A percentile compares a stretch with the other conserved stretches of the same genome.
These are phyloP conservation scores for Scenedesmus sp. DNA, from an alignment of 163 green algal species.

Conservation along the genomic window DNA sequence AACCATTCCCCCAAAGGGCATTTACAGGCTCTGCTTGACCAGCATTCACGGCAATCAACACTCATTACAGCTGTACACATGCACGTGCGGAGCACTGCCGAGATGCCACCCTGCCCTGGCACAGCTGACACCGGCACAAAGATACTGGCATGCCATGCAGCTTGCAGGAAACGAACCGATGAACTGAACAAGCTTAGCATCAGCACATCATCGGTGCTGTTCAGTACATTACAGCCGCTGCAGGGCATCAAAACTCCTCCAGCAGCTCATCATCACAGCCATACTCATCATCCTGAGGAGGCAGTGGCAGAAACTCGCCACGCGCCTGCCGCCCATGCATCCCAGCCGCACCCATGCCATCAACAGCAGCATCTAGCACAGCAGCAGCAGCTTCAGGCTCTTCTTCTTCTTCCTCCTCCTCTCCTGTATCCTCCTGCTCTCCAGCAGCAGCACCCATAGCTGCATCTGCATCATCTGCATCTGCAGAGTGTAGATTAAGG, in stretches of 20 bases:
- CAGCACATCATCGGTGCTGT: not conserved
- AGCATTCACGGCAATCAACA: too few species aligned
- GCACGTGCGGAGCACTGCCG: too few species aligned
- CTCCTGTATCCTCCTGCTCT: too few species aligned
- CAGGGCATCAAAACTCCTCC: not conserved
- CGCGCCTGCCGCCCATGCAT: not conserved
- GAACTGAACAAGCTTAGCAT: too few species aligned
- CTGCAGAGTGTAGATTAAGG: too few species aligned
- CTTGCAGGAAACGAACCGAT: too few species aligned
- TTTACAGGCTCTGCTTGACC: too few species aligned
- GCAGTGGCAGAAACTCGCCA: not conserved
- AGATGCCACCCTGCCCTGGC: too few species aligned
- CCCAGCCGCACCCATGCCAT: not conserved
- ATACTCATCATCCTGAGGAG: not conserved
- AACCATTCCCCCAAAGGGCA: too few species aligned
- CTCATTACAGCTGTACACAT: too few species aligned
- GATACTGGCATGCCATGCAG: too few species aligned
- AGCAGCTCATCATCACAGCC: not conserved
- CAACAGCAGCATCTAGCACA: slow-evolving; percentile 33
- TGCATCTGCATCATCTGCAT: not conserved
- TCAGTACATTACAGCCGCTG: not conserved
- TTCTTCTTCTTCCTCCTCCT: not conserved
- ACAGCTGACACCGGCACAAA: too few species aligned
- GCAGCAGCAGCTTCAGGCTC: not conserved
- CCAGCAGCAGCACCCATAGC: not conserved